Conservation (phyloP, 2,329 filamentous ascomycete species). For the Ascochyta clinopodiicola region DNA sequence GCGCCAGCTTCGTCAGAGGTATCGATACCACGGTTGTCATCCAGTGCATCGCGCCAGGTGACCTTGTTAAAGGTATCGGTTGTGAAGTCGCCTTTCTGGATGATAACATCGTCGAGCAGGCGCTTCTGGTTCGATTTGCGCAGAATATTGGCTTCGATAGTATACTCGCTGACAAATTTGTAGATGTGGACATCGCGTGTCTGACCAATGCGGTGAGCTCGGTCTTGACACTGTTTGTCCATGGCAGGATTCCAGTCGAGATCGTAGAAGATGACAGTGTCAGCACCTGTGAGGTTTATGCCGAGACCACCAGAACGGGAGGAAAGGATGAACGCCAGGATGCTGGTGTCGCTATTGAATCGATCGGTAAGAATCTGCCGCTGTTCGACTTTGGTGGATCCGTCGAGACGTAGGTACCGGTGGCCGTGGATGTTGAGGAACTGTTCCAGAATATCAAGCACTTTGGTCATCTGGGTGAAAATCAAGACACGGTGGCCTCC, state of each 20-base stretch:
- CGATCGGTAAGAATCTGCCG: conserved; percentile 93
- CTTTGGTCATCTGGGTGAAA: conserved; percentile 99
- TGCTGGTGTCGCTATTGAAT: conserved; percentile 93
- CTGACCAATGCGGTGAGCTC: conserved; percentile 95
- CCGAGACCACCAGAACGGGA: conserved; percentile 92
- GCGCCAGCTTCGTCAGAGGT: conserved; percentile 71
- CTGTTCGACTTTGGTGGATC: conserved; percentile 94
- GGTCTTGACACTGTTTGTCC: conserved; percentile 99
- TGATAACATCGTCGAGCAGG: conserved; percentile 96
- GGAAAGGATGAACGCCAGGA: conserved; percentile 93
- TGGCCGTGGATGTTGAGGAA: conserved; percentile 98
- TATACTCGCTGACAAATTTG: conserved; percentile 66
- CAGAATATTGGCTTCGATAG: conserved; percentile 96
- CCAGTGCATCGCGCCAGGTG: conserved; percentile 71
- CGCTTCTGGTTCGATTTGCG: conserved; percentile 97
- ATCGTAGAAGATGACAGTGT: conserved; percentile 98
- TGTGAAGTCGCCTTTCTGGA: conserved; percentile 97
- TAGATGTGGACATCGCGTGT: conserved; percentile 98
- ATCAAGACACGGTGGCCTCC: conserved; percentile 94
- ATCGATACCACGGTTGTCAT: conserved; percentile 52
- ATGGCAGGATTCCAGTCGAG: conserved; percentile 99
- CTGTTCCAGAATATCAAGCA: conserved; percentile 94
- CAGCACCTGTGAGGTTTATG: conserved; percentile 95
- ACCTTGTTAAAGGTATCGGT: conserved; percentile 92
- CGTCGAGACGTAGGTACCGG: conserved; percentile 94